A percentile compares a stretch with the other conserved stretches of the same genome.
These are phyloP conservation scores for Tolypocladium ovalisporum DNA, from an alignment of 2,329 filamentous ascomycete genomes.

Conservation along the genomic window DNA sequence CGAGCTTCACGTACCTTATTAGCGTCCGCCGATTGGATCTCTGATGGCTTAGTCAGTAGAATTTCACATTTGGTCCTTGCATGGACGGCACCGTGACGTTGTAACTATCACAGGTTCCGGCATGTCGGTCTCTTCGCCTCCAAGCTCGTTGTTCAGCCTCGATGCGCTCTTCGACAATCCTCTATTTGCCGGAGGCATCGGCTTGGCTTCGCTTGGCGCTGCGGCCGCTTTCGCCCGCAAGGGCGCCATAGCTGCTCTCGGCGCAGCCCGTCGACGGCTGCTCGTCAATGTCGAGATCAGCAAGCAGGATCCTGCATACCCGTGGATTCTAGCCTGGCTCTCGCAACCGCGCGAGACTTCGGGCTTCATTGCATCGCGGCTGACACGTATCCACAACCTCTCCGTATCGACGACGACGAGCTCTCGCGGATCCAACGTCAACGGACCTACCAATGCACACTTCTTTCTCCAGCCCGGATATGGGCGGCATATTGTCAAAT, in stretches of 20 bases:
- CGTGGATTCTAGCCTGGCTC: slow-evolving; percentile 92
- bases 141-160: slow-evolving; percentile 31
- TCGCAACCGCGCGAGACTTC: slow-evolving; percentile 62
- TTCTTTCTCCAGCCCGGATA: slow-evolving; percentile 89
- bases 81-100: neutral
- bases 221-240: slow-evolving; percentile 71
- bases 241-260: slow-evolving; percentile 60
- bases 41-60: slow-evolving; percentile 4
- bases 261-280: slow-evolving; percentile 69
- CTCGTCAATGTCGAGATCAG: slow-evolving; percentile 95
- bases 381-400: slow-evolving; percentile 50
- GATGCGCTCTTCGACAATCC: slow-evolving; percentile 53
- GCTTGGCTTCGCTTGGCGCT: slow-evolving; percentile 80
- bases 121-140: slow-evolving; percentile 19
- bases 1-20: too few species aligned
- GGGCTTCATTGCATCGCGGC: slow-evolving; percentile 46
- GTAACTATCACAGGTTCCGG: slow-evolving; percentile 4
- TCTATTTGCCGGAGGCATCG: slow-evolving; percentile 64
- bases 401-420: slow-evolving; percentile 49
- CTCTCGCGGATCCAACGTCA: slow-evolving; percentile 44
- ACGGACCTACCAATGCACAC: slow-evolving; percentile 62
- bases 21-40: too few species aligned
- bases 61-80: neutral
- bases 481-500: slow-evolving; percentile 78
- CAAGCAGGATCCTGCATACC: slow-evolving; percentile 84